A percentile compares a stretch with the other conserved stretches of the same genome.
phyloP scores from a whole-genome alignment of 495 filamentous ascomycete genomes.

The Aspergillus coremiiformis region DNA sequence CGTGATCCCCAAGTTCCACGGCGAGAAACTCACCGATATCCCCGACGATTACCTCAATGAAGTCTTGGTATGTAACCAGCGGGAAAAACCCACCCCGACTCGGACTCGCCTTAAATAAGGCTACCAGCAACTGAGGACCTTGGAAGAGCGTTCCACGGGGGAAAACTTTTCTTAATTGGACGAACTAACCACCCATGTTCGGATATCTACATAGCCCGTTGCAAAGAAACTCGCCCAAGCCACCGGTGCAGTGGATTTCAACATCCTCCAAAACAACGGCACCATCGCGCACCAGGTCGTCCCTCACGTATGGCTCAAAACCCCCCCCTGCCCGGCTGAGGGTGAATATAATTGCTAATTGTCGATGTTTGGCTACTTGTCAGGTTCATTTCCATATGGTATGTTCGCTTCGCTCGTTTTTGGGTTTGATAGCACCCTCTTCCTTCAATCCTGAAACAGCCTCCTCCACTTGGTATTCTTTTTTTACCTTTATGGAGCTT shows the following conservation, averaged over 20 bases:
- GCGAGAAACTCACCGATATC: conserved; percentile 85
- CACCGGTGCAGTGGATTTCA: conserved; percentile 71
- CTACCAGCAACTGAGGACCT: conserved; percentile 12
- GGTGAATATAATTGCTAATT: neutral
- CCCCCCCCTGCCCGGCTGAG: neutral
- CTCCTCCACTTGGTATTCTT: too few relatives aligned
- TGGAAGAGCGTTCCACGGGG: conserved; percentile 6
- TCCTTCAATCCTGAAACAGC: neutral
- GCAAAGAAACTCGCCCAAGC: conserved; percentile 81
- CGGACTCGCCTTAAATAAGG: conserved; percentile 2
- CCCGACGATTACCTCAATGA: conserved; percentile 83
- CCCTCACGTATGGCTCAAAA: conserved; percentile 61
- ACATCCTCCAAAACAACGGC: conserved; percentile 96
- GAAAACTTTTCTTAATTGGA: neutral
- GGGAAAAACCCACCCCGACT: neutral
- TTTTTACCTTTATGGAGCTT: neutral
- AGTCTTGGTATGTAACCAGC: conserved; percentile 60
- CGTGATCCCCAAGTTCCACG: conserved; percentile 94
- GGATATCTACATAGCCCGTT: conserved; percentile 54
- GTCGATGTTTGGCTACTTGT: neutral
- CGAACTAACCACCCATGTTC: neutral
- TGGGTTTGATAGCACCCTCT: neutral
- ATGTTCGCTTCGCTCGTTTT: conserved; percentile 18
- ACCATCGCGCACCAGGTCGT: conserved; percentile 89
- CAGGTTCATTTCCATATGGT: conserved; percentile 94